phyloP scores from a whole-genome alignment of 306 rosid genomes.

The Vigna angularis region DNA sequence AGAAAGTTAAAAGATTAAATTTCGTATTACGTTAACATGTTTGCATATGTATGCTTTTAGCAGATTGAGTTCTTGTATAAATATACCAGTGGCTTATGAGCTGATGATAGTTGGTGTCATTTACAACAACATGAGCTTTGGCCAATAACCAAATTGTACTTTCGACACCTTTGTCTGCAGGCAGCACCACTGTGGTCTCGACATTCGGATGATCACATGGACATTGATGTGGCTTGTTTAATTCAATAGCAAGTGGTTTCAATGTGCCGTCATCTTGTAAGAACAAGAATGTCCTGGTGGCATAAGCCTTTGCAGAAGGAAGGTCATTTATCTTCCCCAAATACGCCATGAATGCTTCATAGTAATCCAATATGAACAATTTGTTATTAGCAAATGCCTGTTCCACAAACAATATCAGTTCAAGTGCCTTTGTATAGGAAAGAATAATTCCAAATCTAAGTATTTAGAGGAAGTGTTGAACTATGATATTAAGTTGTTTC shows the following conservation, averaged over 20 bases:
- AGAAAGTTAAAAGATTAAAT: background rate
- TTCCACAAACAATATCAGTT: background rate
- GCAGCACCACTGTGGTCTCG: slow-evolving; percentile 46
- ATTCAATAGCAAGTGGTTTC: slow-evolving; percentile 72
- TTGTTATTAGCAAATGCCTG: slow-evolving; percentile 61
- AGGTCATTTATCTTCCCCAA: slow-evolving; percentile 55
- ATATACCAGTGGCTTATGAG: slow-evolving; percentile 65
- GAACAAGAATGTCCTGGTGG: slow-evolving; percentile 67
- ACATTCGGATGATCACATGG: slow-evolving; percentile 44
- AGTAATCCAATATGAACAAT: slow-evolving; percentile 71
- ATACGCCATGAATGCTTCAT: slow-evolving; percentile 66
- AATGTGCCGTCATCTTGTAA: slow-evolving; percentile 68
- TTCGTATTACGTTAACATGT: no score
- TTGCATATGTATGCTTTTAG: no score
- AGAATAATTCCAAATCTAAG: background rate
- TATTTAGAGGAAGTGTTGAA: background rate
- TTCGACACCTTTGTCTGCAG: slow-evolving; percentile 57
- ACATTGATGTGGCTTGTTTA: slow-evolving; percentile 62
- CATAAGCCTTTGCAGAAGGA: slow-evolving; percentile 54
- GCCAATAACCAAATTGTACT: slow-evolving; percentile 64
- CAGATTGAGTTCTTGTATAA: no score
- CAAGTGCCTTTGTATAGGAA: background rate
- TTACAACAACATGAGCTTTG: slow-evolving; percentile 64
- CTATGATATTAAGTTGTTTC: no score
- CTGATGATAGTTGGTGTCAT: slow-evolving; percentile 66